Evolutionary conservation across 2,329 filamentous ascomycete species (phyloP).

Genomic region (Fusarium globosum): DNA sequence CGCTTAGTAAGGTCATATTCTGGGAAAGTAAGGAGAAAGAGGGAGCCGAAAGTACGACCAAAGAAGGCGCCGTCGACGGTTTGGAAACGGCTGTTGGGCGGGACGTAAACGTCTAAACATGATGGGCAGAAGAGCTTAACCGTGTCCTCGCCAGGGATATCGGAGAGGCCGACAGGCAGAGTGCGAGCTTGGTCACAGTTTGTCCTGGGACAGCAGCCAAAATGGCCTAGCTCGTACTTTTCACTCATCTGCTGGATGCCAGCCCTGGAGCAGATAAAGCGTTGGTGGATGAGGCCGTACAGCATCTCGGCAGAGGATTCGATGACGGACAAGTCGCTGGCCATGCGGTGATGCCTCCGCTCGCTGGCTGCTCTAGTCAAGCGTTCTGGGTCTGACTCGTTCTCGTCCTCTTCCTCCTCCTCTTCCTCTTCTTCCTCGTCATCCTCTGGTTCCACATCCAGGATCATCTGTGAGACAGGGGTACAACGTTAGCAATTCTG

Average conservation of each 20-base stretch:
- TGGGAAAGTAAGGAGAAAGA: slow-evolving; percentile 98
- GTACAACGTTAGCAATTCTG: slow-evolving; percentile 13
- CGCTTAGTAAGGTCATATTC: slow-evolving; percentile 89
- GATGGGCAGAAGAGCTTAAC: slow-evolving; percentile 98
- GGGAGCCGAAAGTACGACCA: slow-evolving; percentile 93
- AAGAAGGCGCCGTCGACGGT: slow-evolving; percentile 98
- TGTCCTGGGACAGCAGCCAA: slow-evolving; percentile 93
- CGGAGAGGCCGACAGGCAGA: slow-evolving; percentile 90
- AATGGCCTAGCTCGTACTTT: slow-evolving; percentile 97
- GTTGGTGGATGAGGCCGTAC: slow-evolving; percentile 97
- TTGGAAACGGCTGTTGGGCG: slow-evolving; percentile 96
- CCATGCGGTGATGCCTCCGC: slow-evolving; percentile 84
- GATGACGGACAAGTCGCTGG: slow-evolving; percentile 93
- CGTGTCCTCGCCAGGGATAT: slow-evolving; percentile 95
- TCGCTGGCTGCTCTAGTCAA: slow-evolving; percentile 64
- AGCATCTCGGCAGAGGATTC: slow-evolving; percentile 98
- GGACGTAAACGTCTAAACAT: slow-evolving; percentile 96
- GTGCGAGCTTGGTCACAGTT: slow-evolving; percentile 92
- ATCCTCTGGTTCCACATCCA: slow-evolving; percentile 97
- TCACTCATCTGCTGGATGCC: slow-evolving; percentile 99
- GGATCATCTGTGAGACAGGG: slow-evolving; percentile 77
- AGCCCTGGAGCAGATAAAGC: slow-evolving; percentile 95
- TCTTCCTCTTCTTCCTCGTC: slow-evolving; percentile 89
- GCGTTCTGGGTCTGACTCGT: slow-evolving; percentile 72
- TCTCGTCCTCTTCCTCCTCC: slow-evolving; percentile 79